Evolutionary conservation across 1,284 basidiomycete species (phyloP), one percentile per base, ranked within the genome.

Genomic region (Meira nashicola): DNA sequence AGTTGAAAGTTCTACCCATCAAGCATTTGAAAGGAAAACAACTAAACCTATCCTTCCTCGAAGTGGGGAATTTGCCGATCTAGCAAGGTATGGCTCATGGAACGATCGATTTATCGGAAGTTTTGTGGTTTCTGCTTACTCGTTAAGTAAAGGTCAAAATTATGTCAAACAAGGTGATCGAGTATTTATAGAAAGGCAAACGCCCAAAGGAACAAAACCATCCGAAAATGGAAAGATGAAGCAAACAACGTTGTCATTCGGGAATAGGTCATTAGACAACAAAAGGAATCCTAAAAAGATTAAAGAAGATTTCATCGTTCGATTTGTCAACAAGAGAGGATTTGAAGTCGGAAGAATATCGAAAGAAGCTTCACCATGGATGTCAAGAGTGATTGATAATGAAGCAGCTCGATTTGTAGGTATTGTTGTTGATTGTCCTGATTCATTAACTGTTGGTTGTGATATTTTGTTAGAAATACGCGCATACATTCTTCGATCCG

Each of bases 331-430:
- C 49, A 66, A 65, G 54, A 63, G 70, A 5, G 68, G 67, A 12
- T 77, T 75, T 49, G 76, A 78, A 39, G 68, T 76, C 1, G 76
- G 73, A 10, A 58, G 76, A 5, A 57, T 77, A 11, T 67, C 71
- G 2, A 61, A 67, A 10, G 68, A 78, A 37, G 68, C 71, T 1
- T 71, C 67, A 1, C 65, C 63, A 1, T 78, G 74, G 76, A 73
- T 77, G 68, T 67, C 71, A 3, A 71, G 68, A 47, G 57, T 77
- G 10, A 60, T 77, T 23, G 76, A 77, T 53, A 61, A 62, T 1
- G 66, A 64, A 5, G 64, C 74, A 1, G 73, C 65, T 51, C 62
- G 71, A 3, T 74, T 78, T 21, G 70, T 74, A 21, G 76, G 70
- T 1, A 39, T 54, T 0, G 74, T 78, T 10, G 73, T 78, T 15